These are phyloP conservation scores for Candida caryicola DNA, from an alignment of 805 yeast genomes.

Conservation along the genomic window DNA sequence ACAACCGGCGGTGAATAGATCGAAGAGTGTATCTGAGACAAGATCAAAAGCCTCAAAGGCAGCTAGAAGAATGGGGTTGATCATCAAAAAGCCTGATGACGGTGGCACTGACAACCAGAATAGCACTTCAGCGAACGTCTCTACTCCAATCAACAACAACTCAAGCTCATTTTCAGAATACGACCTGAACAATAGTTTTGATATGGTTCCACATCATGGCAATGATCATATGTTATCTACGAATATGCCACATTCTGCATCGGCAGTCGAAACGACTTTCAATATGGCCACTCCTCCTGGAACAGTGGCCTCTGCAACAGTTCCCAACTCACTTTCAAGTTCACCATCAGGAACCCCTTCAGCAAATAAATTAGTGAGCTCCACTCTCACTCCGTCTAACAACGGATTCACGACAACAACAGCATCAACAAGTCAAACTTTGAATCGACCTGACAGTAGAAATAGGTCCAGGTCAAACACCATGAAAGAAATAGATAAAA, in stretches of 20 bases:
- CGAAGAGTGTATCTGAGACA: constrained; percentile 35
- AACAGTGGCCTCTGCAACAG: constrained; percentile 14
- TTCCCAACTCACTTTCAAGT: constrained; percentile 9
- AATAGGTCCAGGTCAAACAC: constrained; percentile 36
- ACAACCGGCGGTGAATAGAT: constrained; percentile 23
- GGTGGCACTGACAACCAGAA: not conserved
- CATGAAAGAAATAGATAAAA: constrained; percentile 31
- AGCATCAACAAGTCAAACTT: constrained; percentile 2
- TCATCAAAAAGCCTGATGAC: constrained; percentile 42
- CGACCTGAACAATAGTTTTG: not conserved
- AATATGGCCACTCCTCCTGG: constrained; percentile 15
- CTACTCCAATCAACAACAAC: not conserved
- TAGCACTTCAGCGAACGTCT: not conserved
- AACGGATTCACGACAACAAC: constrained; percentile 4
- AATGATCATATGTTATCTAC: constrained; percentile 5
- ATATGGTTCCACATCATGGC: not conserved
- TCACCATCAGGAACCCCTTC: constrained; percentile 5
- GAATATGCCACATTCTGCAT: constrained; percentile 24
- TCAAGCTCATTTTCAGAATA: not conserved
- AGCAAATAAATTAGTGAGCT: constrained; percentile 1
- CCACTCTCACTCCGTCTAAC: constrained; percentile 1
- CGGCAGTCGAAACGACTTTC: constrained; percentile 16
- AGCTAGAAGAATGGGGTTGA: constrained; percentile 73
- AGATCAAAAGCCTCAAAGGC: constrained; percentile 56
- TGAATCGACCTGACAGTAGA: constrained; percentile 14